Evolutionary conservation across 2,329 filamentous ascomycete genomes (phyloP), one percentile per base, ranked within the genome.

Genomic region (Lasiodiplodia theobromae): DNA sequence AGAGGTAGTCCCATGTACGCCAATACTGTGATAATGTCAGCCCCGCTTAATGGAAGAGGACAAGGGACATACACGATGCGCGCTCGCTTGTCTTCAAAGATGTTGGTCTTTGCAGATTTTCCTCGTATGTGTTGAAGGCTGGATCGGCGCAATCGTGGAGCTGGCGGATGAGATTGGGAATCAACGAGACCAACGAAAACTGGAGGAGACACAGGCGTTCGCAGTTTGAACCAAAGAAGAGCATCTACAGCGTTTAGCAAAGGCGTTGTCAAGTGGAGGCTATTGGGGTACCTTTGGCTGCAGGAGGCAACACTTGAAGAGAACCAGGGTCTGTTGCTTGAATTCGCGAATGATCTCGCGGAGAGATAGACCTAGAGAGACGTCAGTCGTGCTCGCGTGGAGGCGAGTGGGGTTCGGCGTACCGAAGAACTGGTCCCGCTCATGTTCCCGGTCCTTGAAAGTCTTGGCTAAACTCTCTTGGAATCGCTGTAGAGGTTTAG

Each of bases 131-230:
- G 79, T 97, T 91, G 78, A 98, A 87, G 54, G 94, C 91, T n/a
- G 96, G 96, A 76, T 97, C 94, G 62, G 96, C 95, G 75, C 93
- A 96, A 81, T 99, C 96, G 81, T 96, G 91, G n/a, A 99, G 87
- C 74, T 92, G 93, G 75, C 93, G 89, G 75, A 98, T 90, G 68
- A 99, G 88, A 69, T 94, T 94, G 57, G 96, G 96, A 82, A 99
- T 96, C 75, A 99, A 85, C 66, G 95, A 97, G 73, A 99, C 91
- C 56, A 99, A 87, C 53, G 95, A 96, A 82, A 98, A 99, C 80
- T 99, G 67, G 14, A 65, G 51, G 12, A 68, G 52, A 40, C 67
- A 68, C 4, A 68, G 49, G 44, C 66, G 66, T 21, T 68, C 66
- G 34, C 66, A 68, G 16, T 60, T 52, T 5, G 66, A 94, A 71